These are phyloP conservation scores for Penicillium lividum DNA, from an alignment of 495 filamentous ascomycete species.

Conservation along the genomic window DNA sequence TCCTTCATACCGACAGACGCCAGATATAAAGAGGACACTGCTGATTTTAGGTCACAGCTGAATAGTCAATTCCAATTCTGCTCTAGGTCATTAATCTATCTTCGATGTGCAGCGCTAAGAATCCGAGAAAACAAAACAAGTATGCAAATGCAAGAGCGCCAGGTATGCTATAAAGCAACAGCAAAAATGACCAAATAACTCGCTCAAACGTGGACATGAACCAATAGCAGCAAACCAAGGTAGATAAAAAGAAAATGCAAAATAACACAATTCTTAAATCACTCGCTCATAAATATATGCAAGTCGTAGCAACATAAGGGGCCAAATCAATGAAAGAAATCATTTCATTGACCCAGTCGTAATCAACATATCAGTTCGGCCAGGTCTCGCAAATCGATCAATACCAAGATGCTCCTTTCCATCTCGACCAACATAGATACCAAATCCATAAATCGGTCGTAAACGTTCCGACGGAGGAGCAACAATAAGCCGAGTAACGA, in stretches of 20 bases:
- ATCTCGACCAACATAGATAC: constrained; percentile 60
- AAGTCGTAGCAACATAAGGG: constrained; percentile 16
- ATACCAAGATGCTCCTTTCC: constrained; percentile 66
- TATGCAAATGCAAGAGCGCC: constrained; percentile 13
- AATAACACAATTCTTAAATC: neutral
- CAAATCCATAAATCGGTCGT: constrained; percentile 60
- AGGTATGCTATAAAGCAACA: constrained; percentile 9
- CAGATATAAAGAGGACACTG: too few species aligned
- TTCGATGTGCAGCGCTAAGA: constrained; percentile 2
- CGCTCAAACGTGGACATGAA: constrained; percentile 2
- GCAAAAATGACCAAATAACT: neutral
- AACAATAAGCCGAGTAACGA: constrained; percentile 61
- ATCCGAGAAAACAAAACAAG: neutral
- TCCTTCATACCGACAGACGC: too few species aligned
- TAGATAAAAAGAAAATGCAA: constrained; percentile 1
- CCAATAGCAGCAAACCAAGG: neutral
- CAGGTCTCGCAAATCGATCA: constrained; percentile 56
- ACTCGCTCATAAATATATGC: constrained; percentile 17
- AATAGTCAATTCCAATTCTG: neutral
- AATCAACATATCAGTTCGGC: constrained; percentile 48
- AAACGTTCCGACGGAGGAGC: constrained; percentile 48
- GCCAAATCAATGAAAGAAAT: neutral
- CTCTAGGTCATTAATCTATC: constrained; percentile 13
- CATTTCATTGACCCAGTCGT: constrained; percentile 39
- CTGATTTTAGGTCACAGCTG: too few species aligned